Conservation (phyloP, 177 flowering plant genomes). For the Vitis hybrid region DNA sequence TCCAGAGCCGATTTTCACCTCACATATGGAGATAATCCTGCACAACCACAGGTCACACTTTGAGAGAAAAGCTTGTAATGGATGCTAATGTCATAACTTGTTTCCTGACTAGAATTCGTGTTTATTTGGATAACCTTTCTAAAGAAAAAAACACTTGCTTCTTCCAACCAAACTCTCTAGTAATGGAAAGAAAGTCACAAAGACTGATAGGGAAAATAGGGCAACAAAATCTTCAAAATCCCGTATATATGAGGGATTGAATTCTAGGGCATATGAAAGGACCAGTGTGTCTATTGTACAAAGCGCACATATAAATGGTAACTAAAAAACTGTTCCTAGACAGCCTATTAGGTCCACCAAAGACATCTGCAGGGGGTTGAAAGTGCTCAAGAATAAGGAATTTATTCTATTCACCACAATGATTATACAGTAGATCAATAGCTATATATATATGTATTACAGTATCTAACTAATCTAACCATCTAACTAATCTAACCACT, state of each 20-base stretch:
- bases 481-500: too few species aligned
- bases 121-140: constrained; percentile 97
- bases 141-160: constrained; percentile 91
- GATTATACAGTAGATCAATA: too few species aligned
- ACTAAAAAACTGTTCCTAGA: constrained; percentile 41
- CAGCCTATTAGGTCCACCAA: constrained; percentile 65
- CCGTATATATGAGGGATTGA: constrained; percentile 67
- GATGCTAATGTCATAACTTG: constrained; percentile 99
- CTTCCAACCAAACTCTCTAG: constrained; percentile 92
- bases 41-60: constrained; percentile 89
- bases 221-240: constrained; percentile 43
- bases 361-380: constrained; percentile 52
- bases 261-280: constrained; percentile 47
- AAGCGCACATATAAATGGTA: constrained; percentile 57
- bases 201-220: constrained; percentile 62
- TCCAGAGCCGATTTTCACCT: constrained; percentile 82
- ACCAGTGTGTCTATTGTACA: constrained; percentile 65
- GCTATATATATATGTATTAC: too few species aligned
- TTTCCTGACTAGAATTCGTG: constrained; percentile 94
- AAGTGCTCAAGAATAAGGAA: too few species aligned
- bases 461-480: too few species aligned
- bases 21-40: constrained; percentile 88
- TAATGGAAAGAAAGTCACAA: constrained; percentile 66
- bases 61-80: constrained; percentile 93
- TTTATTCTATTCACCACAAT: too few species aligned